phyloP scores from a whole-genome alignment of 306 rosid species.

The Rosa lucieae region DNA sequence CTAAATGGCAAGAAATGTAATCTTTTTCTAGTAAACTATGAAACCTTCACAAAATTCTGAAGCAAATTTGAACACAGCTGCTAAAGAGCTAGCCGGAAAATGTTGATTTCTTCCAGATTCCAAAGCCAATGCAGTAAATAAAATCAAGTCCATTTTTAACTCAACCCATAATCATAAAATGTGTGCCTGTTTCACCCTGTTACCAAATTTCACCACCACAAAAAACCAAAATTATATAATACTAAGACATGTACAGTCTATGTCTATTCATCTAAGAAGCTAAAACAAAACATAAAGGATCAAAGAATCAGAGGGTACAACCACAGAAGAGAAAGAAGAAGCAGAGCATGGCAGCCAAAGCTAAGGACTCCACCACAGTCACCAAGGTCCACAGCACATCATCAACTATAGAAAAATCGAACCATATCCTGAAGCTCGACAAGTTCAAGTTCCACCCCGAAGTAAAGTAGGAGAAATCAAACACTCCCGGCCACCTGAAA shows the following conservation, averaged over 20 bases:
- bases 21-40: not conserved
- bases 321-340: conserved; percentile 60
- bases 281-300: not conserved
- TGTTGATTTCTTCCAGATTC: not conserved
- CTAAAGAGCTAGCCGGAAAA: conserved; percentile 3
- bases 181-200: not conserved
- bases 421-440: conserved; percentile 31
- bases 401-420: conserved; percentile 42
- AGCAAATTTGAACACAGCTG: not conserved
- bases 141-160: not conserved
- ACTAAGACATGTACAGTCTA: conserved; percentile 2
- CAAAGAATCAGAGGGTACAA: conserved; percentile 46
- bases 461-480: conserved; percentile 35
- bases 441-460: conserved; percentile 34
- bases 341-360: conserved; percentile 50
- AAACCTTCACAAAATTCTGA: not conserved
- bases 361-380: conserved; percentile 43
- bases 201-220: not conserved
- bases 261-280: not conserved
- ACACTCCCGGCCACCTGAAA: conserved; percentile 43
- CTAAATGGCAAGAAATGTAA: not conserved
- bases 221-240: not conserved
- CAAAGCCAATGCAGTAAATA: not conserved
- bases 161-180: not conserved
- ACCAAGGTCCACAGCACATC: conserved; percentile 45